phyloP scores from a whole-genome alignment of 192 early-diverging fungal genomes.

The Coemansia erecta region DNA sequence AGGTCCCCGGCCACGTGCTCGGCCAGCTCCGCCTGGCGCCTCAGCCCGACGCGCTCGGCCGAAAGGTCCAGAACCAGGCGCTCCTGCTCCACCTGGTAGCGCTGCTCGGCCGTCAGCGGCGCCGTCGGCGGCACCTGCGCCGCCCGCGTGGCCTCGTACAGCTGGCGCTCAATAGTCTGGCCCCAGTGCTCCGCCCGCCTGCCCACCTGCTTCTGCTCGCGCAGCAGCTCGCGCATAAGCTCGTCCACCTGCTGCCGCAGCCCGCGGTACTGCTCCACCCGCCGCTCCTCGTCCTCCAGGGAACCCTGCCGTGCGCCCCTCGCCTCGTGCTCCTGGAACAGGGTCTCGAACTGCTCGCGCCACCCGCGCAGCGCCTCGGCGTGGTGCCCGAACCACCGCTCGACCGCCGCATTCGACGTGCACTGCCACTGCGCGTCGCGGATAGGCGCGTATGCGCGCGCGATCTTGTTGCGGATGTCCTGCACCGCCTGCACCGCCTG shows the following conservation, averaged over 20 bases:
- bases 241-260: conserved; percentile 44
- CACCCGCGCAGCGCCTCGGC: conserved; percentile 36
- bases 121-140: conserved; percentile 36
- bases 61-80: conserved; percentile 34
- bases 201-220: conserved; percentile 37
- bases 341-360: conserved; percentile 52
- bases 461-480: conserved; percentile 49
- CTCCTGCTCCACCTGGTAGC: conserved; percentile 51
- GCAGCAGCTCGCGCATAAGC: conserved; percentile 38
- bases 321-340: conserved; percentile 17
- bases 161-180: conserved; percentile 39
- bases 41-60: conserved; percentile 45
- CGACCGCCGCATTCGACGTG: conserved; percentile 36
- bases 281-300: conserved; percentile 1
- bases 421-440: conserved; percentile 50
- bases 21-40: conserved; percentile 39
- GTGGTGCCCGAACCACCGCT: conserved; percentile 41
- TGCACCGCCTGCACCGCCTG: conserved; percentile 48
- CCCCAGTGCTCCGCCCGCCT: conserved; percentile 46
- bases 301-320: too few species aligned
- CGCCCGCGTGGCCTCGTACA: conserved; percentile 38
- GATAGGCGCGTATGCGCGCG: conserved; percentile 43
- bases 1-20: conserved; percentile 30
- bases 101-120: conserved; percentile 50
- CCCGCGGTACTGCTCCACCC: conserved; percentile 1